Evolutionary conservation across 2,329 filamentous ascomycete genomes (phyloP).

Genomic region (Keithomyces neogunnii): DNA sequence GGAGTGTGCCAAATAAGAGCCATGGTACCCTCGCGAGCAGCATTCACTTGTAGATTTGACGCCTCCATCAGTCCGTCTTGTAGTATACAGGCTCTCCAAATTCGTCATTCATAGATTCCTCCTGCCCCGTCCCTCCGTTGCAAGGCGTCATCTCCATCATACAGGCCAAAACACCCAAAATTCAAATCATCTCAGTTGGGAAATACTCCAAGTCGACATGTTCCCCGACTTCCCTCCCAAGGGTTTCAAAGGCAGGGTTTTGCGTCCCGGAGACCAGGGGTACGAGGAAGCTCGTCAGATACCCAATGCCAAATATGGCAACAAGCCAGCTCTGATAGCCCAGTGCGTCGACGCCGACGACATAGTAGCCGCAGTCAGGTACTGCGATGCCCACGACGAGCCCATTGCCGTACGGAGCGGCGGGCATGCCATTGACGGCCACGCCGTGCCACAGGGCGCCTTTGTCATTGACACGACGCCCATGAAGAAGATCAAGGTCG

Average conservation of each 20-base stretch:
- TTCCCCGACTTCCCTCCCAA: not conserved
- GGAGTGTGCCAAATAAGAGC: too few relatives aligned
- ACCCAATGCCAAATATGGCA: not conserved
- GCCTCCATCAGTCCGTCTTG: too few relatives aligned
- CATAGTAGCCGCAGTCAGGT: not conserved
- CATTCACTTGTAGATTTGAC: too few relatives aligned
- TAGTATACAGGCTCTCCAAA: too few relatives aligned
- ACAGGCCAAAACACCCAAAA: too few relatives aligned
- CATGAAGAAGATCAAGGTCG: not conserved
- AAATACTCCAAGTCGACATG: not conserved
- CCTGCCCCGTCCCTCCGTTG: not conserved
- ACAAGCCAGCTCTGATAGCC: not conserved
- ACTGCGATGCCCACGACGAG: not conserved
- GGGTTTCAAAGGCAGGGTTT: not conserved
- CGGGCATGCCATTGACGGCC: slow-evolving; percentile 3
- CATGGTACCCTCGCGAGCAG: too few relatives aligned
- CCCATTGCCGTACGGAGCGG: slow-evolving; percentile 2
- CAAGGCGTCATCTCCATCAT: not conserved
- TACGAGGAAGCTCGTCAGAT: not conserved
- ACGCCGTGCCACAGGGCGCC: slow-evolving; percentile 1
- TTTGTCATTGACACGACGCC: slow-evolving; percentile 1
- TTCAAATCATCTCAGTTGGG: not conserved
- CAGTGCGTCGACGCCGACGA: not conserved
- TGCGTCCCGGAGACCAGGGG: not conserved
- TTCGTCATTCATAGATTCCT: too few relatives aligned